phyloP scores from a whole-genome alignment of 2,329 filamentous ascomycete genomes.

The Botryotinia calthae region DNA sequence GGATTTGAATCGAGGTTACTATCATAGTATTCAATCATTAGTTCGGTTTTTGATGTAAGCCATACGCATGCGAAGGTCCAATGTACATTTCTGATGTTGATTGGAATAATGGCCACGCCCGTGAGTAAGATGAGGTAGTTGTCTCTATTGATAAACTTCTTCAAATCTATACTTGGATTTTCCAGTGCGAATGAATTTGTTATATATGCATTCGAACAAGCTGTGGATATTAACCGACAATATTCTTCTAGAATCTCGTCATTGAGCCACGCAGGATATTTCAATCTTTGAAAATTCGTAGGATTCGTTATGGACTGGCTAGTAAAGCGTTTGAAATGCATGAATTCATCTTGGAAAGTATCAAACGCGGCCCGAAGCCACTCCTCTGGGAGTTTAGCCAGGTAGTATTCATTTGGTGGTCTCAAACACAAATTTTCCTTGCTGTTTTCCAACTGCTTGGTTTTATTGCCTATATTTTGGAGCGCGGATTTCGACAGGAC shows the following conservation, averaged over 20 bases:
- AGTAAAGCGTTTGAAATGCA: not conserved
- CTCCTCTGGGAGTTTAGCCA: not conserved
- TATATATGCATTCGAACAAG: not conserved
- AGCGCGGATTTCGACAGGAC: not conserved
- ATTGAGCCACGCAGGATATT: not conserved
- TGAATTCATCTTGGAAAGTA: not conserved
- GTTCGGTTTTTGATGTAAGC: not conserved
- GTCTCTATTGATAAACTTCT: not conserved
- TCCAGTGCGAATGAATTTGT: not conserved
- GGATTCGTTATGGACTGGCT: not conserved
- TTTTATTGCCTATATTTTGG: not conserved
- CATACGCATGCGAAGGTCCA: not conserved
- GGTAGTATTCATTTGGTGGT: not conserved
- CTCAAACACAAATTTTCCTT: not conserved
- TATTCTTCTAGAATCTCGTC: not conserved
- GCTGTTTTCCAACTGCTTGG: not conserved
- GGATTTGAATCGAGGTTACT: not conserved
- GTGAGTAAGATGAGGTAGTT: not conserved
- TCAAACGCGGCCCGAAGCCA: not conserved
- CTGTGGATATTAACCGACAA: not conserved
- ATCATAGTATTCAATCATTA: not conserved
- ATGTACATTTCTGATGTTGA: not conserved
- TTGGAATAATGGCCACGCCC: not conserved
- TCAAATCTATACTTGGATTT: not conserved
- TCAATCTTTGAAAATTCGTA: not conserved